These are phyloP conservation scores for Quambalaria eucalypti DNA, from an alignment of 1,284 basidiomycete genomes.

Conservation along the genomic window DNA sequence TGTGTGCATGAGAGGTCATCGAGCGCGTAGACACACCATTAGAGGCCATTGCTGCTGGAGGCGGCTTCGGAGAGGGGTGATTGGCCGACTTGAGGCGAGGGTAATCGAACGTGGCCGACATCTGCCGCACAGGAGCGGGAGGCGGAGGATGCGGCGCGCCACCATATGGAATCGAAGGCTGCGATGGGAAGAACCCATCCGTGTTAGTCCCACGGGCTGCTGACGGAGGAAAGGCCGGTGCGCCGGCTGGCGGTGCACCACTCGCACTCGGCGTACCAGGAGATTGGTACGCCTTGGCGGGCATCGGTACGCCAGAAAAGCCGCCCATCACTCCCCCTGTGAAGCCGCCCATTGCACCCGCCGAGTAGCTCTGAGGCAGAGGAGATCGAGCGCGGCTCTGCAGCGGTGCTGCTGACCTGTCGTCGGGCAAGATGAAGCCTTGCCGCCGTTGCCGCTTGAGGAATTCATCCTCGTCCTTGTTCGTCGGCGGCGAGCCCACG, in stretches of 20 bases:
- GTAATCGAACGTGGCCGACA: constrained; percentile 24
- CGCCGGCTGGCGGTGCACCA: constrained; percentile 10
- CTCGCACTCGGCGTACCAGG: not conserved
- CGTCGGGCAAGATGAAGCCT: not conserved
- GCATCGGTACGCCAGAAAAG: constrained; percentile 23
- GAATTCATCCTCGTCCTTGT: constrained; percentile 1
- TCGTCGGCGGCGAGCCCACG: not conserved
- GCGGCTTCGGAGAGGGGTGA: constrained; percentile 2
- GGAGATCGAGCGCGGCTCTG: not conserved
- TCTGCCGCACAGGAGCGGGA: constrained; percentile 15
- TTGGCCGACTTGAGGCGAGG: constrained; percentile 16
- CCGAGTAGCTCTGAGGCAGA: no score
- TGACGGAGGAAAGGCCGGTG: constrained; percentile 24
- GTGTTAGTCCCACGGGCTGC: not conserved
- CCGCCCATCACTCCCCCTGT: no score
- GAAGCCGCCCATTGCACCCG: not conserved
- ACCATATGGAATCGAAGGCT: constrained; percentile 4
- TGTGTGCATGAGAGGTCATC: not conserved
- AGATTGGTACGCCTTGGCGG: constrained; percentile 29
- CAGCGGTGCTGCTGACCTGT: not conserved
- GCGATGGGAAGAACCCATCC: constrained; percentile 5
- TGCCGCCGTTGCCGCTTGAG: not conserved
- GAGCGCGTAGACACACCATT: not conserved
- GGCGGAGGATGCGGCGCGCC: constrained; percentile 1
- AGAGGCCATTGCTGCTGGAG: not conserved